These are phyloP conservation scores for Phytophthora pistaciae DNA, from an alignment of 352 stramenopile genomes.

Conservation along the genomic window DNA sequence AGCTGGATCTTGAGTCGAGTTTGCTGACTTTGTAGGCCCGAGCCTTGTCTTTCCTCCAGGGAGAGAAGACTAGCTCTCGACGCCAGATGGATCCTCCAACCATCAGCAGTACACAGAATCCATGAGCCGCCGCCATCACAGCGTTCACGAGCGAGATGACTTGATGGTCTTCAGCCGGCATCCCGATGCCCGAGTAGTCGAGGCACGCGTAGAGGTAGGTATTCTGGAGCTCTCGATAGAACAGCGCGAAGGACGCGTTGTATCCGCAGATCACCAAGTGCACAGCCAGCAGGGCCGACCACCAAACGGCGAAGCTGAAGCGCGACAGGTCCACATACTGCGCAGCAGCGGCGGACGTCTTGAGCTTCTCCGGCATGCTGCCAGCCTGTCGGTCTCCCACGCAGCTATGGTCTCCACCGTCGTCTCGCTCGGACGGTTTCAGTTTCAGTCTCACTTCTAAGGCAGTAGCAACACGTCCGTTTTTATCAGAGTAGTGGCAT, in stretches of 20 bases:
- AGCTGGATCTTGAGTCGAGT: constrained; percentile 3
- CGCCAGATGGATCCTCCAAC: constrained; percentile 6
- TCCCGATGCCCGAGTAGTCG: constrained; percentile 32
- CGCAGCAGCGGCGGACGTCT: neutral
- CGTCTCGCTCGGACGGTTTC: too few relatives aligned
- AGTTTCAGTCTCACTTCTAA: too few relatives aligned
- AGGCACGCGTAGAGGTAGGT: constrained; percentile 28
- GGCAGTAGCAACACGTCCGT: too few relatives aligned
- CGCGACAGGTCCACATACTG: constrained; percentile 21
- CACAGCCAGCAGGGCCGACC: constrained; percentile 10
- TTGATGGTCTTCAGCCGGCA: constrained; percentile 21
- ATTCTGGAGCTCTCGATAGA: constrained; percentile 24
- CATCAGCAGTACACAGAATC: constrained; percentile 25
- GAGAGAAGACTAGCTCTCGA: constrained; percentile 22
- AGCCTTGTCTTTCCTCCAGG: neutral
- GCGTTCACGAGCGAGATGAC: constrained; percentile 28
- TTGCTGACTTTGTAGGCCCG: neutral
- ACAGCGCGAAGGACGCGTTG: constrained; percentile 25
- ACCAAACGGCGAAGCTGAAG: constrained; percentile 17
- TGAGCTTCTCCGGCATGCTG: neutral
- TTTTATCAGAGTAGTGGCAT: too few relatives aligned
- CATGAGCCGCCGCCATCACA: constrained; percentile 29
- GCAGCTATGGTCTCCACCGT: too few relatives aligned
- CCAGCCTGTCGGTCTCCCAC: too few relatives aligned
- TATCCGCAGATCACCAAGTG: constrained; percentile 20